A percentile compares a stretch with the other conserved stretches of the same genome.
Evolutionary conservation across 208 protist genomes (phyloP).

Genomic region (Acanthamoeba sp.): DNA sequence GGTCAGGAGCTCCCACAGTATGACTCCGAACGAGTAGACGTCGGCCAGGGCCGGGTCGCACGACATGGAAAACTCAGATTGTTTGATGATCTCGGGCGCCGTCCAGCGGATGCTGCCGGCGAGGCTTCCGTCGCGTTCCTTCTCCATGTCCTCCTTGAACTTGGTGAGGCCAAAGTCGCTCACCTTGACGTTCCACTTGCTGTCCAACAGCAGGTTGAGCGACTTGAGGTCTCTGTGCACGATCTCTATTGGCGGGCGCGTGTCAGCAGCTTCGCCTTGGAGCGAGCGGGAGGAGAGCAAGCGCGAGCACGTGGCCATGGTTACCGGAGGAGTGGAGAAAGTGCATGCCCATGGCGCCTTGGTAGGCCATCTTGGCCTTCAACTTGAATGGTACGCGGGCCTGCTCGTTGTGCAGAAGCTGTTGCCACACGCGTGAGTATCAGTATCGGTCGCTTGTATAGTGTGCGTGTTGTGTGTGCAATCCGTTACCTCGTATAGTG

Average conservation of each 20-base stretch:
- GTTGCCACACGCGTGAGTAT: background rate
- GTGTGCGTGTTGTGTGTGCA: background rate
- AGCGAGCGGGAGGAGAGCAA: too few relatives aligned
- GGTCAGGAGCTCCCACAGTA: conserved; percentile 85
- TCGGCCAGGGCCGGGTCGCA: conserved; percentile 64
- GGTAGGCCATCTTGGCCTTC: conserved; percentile 58
- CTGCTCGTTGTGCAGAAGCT: conserved; percentile 36
- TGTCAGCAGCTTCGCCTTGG: too few relatives aligned
- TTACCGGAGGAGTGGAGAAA: conserved; percentile 30
- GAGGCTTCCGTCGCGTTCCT: background rate
- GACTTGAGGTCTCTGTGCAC: conserved; percentile 54
- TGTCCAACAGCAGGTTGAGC: conserved; percentile 6
- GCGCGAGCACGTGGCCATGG: too few relatives aligned
- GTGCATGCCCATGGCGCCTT: conserved; percentile 43
- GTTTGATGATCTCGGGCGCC: background rate
- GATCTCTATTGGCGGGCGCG: background rate
- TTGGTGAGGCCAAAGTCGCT: conserved; percentile 47
- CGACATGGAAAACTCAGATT: too few relatives aligned
- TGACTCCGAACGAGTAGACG: conserved; percentile 87
- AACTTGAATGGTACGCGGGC: background rate
- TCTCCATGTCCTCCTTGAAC: conserved; percentile 45
- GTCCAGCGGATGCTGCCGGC: conserved; percentile 48
- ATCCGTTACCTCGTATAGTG: background rate
- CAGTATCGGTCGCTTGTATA: background rate
- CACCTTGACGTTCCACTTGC: conserved; percentile 59